Percentiles rank a stretch among this genome's conserved stretches.
phyloP scores from a whole-genome alignment of 73 alveolate genomes.

The Tetrahymena elliotti region DNA sequence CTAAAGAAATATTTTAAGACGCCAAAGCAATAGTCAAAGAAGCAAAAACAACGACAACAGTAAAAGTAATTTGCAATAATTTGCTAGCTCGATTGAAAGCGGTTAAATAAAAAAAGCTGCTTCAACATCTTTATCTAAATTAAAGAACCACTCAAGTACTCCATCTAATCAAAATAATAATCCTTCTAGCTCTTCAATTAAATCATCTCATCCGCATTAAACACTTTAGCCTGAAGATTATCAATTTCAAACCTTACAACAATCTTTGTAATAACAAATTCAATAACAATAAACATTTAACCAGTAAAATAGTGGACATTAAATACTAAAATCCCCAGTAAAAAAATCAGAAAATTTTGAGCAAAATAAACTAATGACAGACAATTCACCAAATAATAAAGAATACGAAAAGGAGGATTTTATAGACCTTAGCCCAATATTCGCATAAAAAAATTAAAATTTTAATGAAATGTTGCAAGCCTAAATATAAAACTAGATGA shows the following conservation, averaged over 20 bases:
- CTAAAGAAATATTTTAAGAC: not conserved
- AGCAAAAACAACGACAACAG: not conserved
- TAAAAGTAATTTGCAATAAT: not conserved
- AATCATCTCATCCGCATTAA: not conserved
- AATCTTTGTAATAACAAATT: not conserved
- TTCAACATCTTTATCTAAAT: not conserved
- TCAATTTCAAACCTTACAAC: not conserved
- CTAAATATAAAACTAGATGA: not conserved
- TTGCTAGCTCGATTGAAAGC: not conserved
- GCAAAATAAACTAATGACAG: not conserved
- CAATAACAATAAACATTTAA: not conserved
- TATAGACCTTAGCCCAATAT: not conserved
- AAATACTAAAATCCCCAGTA: not conserved
- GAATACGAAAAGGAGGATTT: not conserved
- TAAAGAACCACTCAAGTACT: not conserved
- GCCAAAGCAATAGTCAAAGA: not conserved
- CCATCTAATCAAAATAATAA: not conserved
- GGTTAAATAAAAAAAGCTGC: not conserved
- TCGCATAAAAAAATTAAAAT: not conserved
- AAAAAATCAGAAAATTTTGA: not conserved
- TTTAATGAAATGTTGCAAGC: not conserved
- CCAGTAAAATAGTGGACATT: not conserved
- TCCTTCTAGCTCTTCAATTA: not conserved
- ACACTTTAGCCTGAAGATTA: not conserved
- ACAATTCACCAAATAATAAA: not conserved